These are phyloP conservation scores for Murraya paniculata DNA, from an alignment of 345 rosid genomes.

Conservation along the genomic window DNA sequence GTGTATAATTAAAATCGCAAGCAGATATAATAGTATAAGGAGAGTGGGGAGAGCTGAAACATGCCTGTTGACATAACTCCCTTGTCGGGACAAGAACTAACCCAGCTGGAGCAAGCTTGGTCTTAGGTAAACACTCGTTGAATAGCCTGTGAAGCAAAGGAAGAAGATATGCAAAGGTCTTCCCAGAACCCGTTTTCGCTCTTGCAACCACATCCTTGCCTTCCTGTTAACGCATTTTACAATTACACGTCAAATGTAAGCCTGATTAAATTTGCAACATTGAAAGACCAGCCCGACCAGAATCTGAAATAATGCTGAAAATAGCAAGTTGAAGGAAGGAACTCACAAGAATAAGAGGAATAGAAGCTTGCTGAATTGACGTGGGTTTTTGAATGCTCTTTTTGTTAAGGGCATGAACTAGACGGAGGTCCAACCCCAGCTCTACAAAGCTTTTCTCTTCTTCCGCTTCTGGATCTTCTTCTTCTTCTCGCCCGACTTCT, in stretches of 20 bases:
- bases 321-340: slow-evolving; percentile 1
- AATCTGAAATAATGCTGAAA: not conserved
- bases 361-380: slow-evolving; percentile 64
- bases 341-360: slow-evolving; percentile 68
- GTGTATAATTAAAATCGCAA: not conserved
- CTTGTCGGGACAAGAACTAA: slow-evolving; percentile 79
- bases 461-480: slow-evolving; percentile 21
- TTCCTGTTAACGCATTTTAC: slow-evolving; percentile 35
- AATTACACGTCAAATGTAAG: not conserved
- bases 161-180: slow-evolving; percentile 79
- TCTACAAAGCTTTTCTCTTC: slow-evolving; percentile 69
- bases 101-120: slow-evolving; percentile 66
- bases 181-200: slow-evolving; percentile 90
- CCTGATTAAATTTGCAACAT: not conserved
- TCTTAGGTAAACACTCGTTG: slow-evolving; percentile 36
- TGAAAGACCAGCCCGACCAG: not conserved
- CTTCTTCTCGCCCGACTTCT: slow-evolving; percentile 19
- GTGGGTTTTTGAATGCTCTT: slow-evolving; percentile 70
- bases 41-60: not conserved
- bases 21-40: not conserved
- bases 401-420: slow-evolving; percentile 72
- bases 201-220: slow-evolving; percentile 92
- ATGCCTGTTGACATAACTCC: slow-evolving; percentile 78
- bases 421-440: slow-evolving; percentile 71
- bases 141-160: slow-evolving; percentile 88